Evolutionary conservation across 1,139 yeast species (phyloP).

Genomic region (Suhomyces bribrorum): DNA sequence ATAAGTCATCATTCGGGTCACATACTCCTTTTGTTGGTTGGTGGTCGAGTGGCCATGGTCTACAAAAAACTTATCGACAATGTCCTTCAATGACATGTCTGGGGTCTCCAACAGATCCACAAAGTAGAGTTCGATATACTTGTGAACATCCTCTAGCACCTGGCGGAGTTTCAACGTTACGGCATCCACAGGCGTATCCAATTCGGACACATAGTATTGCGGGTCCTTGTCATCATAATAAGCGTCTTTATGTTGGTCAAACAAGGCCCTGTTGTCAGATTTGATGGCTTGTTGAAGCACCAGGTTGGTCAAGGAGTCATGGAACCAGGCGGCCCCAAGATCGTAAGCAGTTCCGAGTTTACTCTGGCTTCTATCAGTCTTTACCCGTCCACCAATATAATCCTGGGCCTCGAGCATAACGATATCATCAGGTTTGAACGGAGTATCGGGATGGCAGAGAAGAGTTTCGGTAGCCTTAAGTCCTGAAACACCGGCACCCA

Average conservation of each 20-base stretch:
- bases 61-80: conserved; percentile 47
- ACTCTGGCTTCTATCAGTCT: conserved; percentile 30
- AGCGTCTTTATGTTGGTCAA: conserved; percentile 32
- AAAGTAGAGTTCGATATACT: conserved; percentile 58
- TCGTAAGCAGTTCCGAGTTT: conserved; percentile 53
- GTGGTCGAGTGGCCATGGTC: conserved; percentile 51
- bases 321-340: conserved; percentile 90
- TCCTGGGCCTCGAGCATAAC: conserved; percentile 53
- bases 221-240: conserved; percentile 56
- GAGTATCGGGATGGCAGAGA: conserved; percentile 32
- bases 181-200: conserved; percentile 29
- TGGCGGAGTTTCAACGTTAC: conserved; percentile 29
- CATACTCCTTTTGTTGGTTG: conserved; percentile 49
- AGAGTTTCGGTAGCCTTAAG: conserved; percentile 72
- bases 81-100: conserved; percentile 54
- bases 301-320: conserved; percentile 69
- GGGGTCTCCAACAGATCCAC: conserved; percentile 43
- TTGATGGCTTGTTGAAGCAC: conserved; percentile 39
- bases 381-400: conserved; percentile 50
- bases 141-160: conserved; percentile 59
- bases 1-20: conserved; percentile 54
- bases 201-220: conserved; percentile 51
- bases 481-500: conserved; percentile 88
- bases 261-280: conserved; percentile 22
- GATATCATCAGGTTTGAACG: conserved; percentile 28